phyloP scores from a whole-genome alignment of 331 rosid species.

The Acacia pycnantha region DNA sequence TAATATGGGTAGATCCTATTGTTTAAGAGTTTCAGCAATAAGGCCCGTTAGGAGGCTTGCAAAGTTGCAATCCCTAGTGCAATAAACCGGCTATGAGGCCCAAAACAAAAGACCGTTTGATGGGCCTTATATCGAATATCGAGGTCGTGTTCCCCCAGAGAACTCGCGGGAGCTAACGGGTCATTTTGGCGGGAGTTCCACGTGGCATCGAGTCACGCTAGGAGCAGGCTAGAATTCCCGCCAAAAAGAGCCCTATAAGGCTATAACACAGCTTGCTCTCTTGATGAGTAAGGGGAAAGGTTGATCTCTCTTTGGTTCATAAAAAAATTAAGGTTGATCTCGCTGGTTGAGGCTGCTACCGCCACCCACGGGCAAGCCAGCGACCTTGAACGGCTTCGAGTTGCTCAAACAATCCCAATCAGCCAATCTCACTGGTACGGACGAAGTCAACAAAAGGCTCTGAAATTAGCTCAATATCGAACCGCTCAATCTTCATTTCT shows the following conservation, averaged over 20 bases:
- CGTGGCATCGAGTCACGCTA: constrained; percentile 32
- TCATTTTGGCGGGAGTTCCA: constrained; percentile 64
- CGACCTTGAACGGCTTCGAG: too few relatives aligned
- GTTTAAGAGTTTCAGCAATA: background rate
- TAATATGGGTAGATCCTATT: too few relatives aligned
- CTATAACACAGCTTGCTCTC: background rate
- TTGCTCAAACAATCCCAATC: too few relatives aligned
- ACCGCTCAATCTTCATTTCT: background rate
- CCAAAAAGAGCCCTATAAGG: constrained; percentile 40
- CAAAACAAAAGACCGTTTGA: background rate
- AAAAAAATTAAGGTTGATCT: too few relatives aligned
- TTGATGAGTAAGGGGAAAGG: too few relatives aligned
- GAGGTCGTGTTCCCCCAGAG: background rate
- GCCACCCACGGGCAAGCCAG: too few relatives aligned
- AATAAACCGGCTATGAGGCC: background rate
- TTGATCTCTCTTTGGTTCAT: too few relatives aligned
- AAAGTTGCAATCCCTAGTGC: background rate
- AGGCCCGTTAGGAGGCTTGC: background rate
- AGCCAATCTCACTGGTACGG: too few relatives aligned
- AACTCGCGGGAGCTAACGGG: constrained; percentile 57
- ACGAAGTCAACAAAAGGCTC: too few relatives aligned
- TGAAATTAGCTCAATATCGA: too few relatives aligned
- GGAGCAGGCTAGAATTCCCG: constrained; percentile 38
- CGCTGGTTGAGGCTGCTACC: too few relatives aligned
- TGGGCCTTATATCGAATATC: background rate